Percentiles rank a stretch among this genome's conserved stretches.
These are phyloP conservation scores for Fagopyrum tataricum DNA, from an alignment of 148 eudicot species.

Conservation along the genomic window DNA sequence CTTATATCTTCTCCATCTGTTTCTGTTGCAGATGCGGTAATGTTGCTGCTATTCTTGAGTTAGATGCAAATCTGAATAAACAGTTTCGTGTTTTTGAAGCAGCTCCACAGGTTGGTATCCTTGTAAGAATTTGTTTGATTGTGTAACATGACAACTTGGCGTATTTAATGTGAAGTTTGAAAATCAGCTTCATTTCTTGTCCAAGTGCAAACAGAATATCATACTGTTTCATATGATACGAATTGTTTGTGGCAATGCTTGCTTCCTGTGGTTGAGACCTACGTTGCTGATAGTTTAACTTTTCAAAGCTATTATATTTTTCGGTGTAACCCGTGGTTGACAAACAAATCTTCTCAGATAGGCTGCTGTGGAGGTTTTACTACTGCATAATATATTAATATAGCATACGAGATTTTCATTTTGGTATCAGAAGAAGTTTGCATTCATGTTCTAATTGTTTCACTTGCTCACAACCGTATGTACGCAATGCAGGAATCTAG, in stretches of 20 bases:
- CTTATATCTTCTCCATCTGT: constrained; percentile 1
- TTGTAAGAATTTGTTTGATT: too few relatives aligned
- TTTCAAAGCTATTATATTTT: background rate
- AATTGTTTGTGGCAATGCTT: too few relatives aligned
- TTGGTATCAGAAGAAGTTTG: background rate
- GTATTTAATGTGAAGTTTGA: background rate
- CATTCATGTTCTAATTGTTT: background rate
- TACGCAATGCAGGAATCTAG: constrained; percentile 66
- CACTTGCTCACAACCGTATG: background rate
- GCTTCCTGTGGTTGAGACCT: background rate
- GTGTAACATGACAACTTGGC: too few relatives aligned
- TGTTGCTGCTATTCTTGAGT: constrained; percentile 95
- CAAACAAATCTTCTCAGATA: background rate
- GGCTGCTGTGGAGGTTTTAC: too few relatives aligned
- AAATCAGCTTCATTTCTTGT: background rate
- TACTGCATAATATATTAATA: background rate
- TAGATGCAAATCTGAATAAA: constrained; percentile 77
- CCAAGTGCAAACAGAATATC: background rate
- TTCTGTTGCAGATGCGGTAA: constrained; percentile 74
- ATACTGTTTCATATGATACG: background rate
- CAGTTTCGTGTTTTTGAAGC: constrained; percentile 88
- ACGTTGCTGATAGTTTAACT: background rate
- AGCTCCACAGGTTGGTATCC: constrained; percentile 74
- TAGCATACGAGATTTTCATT: background rate
- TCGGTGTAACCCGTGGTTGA: background rate